These are phyloP conservation scores for Heterobasidion irregulare DNA, from an alignment of 1,284 basidiomycete species.

Conservation along the genomic window DNA sequence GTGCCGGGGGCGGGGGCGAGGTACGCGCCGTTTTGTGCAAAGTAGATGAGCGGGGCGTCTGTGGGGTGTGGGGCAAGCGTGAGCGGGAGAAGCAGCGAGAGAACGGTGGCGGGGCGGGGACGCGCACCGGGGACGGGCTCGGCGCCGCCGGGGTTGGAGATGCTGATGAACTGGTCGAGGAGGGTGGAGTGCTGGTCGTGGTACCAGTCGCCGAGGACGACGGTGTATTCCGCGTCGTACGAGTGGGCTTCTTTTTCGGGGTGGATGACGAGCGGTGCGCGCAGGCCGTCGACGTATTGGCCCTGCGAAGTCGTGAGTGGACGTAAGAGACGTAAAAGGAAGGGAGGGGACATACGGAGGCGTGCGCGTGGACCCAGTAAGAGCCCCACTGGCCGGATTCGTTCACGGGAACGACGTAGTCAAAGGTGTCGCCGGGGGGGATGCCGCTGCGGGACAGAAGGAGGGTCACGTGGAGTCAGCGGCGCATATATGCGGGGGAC, in stretches of 20 bases:
- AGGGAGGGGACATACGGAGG: conserved; percentile 29
- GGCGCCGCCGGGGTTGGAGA: conserved; percentile 72
- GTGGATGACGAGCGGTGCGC: conserved; percentile 73
- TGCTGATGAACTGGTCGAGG: conserved; percentile 66
- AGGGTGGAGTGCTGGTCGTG: conserved; percentile 66
- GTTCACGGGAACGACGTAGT: conserved; percentile 77
- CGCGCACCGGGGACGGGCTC: conserved; percentile 76
- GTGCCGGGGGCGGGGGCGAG: conserved; percentile 49
- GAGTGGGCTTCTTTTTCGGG: conserved; percentile 48
- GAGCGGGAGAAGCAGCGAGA: background rate
- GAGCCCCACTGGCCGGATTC: conserved; percentile 73
- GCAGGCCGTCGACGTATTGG: conserved; percentile 84
- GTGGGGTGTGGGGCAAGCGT: background rate
- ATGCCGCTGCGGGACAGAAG: conserved; percentile 54
- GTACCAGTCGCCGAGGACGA: conserved; percentile 60
- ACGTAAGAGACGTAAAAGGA: background rate
- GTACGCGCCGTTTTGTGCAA: conserved; percentile 68
- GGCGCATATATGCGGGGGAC: conserved; percentile 7
- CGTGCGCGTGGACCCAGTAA: conserved; percentile 83
- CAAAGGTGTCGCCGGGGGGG: conserved; percentile 66
- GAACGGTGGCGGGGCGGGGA: background rate
- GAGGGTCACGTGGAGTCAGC: background rate
- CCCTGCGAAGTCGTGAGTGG: conserved; percentile 34
- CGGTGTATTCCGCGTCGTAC: conserved; percentile 91
- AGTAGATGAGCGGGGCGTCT: conserved; percentile 84